These are phyloP conservation scores for Cytospora piceicola DNA, from an alignment of 2,329 filamentous ascomycete genomes.

Conservation along the genomic window DNA sequence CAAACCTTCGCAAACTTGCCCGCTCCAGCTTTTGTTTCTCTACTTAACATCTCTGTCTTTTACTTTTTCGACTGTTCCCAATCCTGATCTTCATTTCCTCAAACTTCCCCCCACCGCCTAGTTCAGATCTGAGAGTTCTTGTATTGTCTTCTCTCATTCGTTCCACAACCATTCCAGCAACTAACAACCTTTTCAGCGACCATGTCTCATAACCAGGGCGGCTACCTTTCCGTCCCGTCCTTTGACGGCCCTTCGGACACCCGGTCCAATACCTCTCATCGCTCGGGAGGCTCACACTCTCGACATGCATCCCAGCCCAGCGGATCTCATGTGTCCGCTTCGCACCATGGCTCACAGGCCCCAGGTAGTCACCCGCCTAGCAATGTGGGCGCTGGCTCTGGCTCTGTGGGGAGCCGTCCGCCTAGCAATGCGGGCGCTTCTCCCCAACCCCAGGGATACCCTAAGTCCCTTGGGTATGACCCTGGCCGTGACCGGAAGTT, in stretches of 20 bases:
- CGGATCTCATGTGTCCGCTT: conserved; percentile 20
- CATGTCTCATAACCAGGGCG: conserved; percentile 18
- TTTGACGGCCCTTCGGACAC: conserved; percentile 30
- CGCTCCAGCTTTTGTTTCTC: background rate
- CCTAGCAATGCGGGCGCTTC: conserved; percentile 18
- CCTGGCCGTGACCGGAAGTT: conserved; percentile 44
- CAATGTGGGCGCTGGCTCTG: conserved; percentile 15
- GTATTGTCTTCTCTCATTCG: too few relatives aligned
- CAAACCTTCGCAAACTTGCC: background rate
- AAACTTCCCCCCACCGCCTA: background rate
- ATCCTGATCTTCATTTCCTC: background rate
- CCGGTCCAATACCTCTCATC: conserved; percentile 23
- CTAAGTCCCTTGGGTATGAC: conserved; percentile 45
- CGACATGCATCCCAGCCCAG: conserved; percentile 10
- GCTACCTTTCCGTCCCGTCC: conserved; percentile 16
- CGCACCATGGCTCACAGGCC: conserved; percentile 10
- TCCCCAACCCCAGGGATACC: conserved; percentile 22
- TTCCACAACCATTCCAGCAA: background rate
- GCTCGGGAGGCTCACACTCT: conserved; percentile 21
- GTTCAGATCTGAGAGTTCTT: background rate
- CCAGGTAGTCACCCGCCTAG: conserved; percentile 15
- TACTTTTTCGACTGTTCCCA: background rate
- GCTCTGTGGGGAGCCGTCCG: too few relatives aligned
- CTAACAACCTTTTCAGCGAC: conserved; percentile 11
- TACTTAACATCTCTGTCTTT: background rate